Base-by-base conservation (phyloP, 1,139 yeast species). In the Pichia norvegensis region DNA sequence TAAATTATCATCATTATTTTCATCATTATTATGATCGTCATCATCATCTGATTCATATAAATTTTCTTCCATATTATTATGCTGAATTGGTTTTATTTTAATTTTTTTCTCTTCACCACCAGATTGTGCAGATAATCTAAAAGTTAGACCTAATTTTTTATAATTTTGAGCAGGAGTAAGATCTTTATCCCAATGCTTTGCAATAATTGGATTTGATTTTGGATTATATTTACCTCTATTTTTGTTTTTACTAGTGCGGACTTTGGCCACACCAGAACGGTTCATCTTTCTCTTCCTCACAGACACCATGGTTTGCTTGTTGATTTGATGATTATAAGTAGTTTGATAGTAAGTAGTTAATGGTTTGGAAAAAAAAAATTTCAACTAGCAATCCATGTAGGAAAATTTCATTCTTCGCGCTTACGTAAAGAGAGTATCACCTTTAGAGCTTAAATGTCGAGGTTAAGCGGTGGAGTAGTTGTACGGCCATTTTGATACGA, bases 271-370 rank as follows among this genome's bases (percentile, higher is more conserved):
- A 46, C 85, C 74, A 39, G 92, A 81, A 55, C 83, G 78, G 51
- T 79, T 79, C 78, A 81, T 81, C 78, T 83, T 85, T 75, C 95
- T 81, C 70, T 80, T 81, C 72, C 97, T 79, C 31, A 88, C 95
- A 43, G 90, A 78, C 40, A 78, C 80, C 94, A 84, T 6, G 19
- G n/a, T n/a, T n/a, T n/a, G n/a, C n/a, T 36, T 33, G 13, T 14
- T 33, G 36, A 16, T 33, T 33, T n/a, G n/a, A n/a, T n/a, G n/a
- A n/a, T n/a, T n/a, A n/a, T n/a, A 25, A 25, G 27, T 25, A 25
- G 25, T 23, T 23, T 6, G 9, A 14, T 27, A 27, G 31, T 27
- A 25, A 25, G 27, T 25, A 10, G 9, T 10, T 9, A 7, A 25
- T 25, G 11, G 27, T 4, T 13, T 25, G 13, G 5, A 27, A 27